phyloP scores from a whole-genome alignment of 2,329 filamentous ascomycete species.

The Botrytis pseudocinerea region DNA sequence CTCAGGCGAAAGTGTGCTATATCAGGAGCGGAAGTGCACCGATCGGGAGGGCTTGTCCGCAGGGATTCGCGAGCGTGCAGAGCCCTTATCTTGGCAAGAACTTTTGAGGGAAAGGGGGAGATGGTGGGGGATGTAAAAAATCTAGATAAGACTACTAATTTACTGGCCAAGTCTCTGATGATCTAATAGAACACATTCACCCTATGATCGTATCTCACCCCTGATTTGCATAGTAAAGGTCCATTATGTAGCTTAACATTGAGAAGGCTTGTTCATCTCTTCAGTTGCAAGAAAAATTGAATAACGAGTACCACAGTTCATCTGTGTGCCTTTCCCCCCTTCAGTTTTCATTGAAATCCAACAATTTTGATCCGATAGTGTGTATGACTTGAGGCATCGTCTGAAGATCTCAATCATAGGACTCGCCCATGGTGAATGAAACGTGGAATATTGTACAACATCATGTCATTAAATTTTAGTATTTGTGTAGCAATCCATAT shows the following conservation, averaged over 20 bases:
- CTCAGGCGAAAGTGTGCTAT: slow-evolving; percentile 57
- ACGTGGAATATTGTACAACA: background rate
- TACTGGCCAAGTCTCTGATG: background rate
- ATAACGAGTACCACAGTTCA: too few relatives aligned
- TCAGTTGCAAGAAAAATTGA: too few relatives aligned
- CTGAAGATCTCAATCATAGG: background rate
- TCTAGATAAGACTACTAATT: background rate
- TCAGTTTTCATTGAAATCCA: background rate
- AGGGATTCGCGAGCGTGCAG: slow-evolving; percentile 49
- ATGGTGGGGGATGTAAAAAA: background rate
- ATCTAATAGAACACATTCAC: background rate
- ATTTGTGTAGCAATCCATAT: background rate
- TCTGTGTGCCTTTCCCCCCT: too few relatives aligned
- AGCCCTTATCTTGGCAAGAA: slow-evolving; percentile 43
- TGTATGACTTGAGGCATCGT: background rate
- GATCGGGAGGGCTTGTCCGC: slow-evolving; percentile 52
- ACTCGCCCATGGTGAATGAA: too few relatives aligned
- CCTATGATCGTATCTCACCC: background rate
- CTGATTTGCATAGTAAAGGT: too few relatives aligned
- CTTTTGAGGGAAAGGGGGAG: slow-evolving; percentile 30
- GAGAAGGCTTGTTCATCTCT: too few relatives aligned
- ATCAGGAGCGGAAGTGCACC: slow-evolving; percentile 57
- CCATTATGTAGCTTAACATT: too few relatives aligned
- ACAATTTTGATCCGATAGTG: background rate
- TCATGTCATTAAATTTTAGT: background rate